phyloP scores from a whole-genome alignment of 768 basidiomycete genomes.

The Rhizopogon rudus region DNA sequence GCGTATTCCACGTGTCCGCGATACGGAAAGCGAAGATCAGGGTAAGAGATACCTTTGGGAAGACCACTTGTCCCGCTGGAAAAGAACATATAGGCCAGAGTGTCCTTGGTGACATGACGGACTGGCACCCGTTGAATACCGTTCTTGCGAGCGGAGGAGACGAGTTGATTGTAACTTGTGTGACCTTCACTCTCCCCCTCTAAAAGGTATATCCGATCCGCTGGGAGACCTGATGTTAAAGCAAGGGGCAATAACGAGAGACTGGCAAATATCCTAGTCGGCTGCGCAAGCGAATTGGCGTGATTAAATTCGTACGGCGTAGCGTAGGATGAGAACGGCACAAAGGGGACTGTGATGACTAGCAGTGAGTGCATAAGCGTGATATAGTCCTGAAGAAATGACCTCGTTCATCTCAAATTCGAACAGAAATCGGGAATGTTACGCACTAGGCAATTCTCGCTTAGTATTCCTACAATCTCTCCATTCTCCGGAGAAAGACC shows the following conservation, averaged over 20 bases:
- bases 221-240: slow-evolving; percentile 25
- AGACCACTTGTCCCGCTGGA: slow-evolving; percentile 70
- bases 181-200: slow-evolving; percentile 32
- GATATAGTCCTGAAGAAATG: slow-evolving; percentile 38
- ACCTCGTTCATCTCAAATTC: not conserved
- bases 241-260: slow-evolving; percentile 32
- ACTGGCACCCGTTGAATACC: slow-evolving; percentile 33
- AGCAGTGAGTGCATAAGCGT: slow-evolving; percentile 39
- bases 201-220: slow-evolving; percentile 39
- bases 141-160: slow-evolving; percentile 31
- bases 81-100: slow-evolving; percentile 59
- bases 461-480: slow-evolving; percentile 60
- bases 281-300: slow-evolving; percentile 36
- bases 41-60: slow-evolving; percentile 48
- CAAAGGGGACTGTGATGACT: slow-evolving; percentile 38
- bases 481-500: slow-evolving; percentile 40
- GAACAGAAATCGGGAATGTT: not conserved
- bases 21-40: not conserved
- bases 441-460: slow-evolving; percentile 57
- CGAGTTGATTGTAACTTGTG: slow-evolving; percentile 35
- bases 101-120: slow-evolving; percentile 41
- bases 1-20: not conserved
- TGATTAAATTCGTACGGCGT: slow-evolving; percentile 48
- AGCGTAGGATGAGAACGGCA: slow-evolving; percentile 41
- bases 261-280: slow-evolving; percentile 44